Percentiles rank a stretch among this genome's conserved stretches.
These are phyloP conservation scores for Ammopiptanthus mongolicus DNA, from an alignment of 306 rosid genomes.

Conservation along the genomic window DNA sequence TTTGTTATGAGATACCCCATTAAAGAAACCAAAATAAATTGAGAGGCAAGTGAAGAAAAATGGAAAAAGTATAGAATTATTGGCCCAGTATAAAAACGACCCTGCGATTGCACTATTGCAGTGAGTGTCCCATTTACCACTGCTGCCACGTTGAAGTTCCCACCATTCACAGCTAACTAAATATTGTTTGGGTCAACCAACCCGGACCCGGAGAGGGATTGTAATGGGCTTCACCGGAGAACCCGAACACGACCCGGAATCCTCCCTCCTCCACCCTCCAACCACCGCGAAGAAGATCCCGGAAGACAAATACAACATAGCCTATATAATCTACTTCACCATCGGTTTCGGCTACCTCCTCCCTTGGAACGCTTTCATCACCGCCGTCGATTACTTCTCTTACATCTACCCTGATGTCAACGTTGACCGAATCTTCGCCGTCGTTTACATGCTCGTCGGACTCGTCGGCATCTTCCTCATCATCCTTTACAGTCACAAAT, in stretches of 20 bases:
- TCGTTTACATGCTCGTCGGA: conserved; percentile 53
- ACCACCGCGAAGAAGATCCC: conserved; percentile 27
- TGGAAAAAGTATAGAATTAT: no score
- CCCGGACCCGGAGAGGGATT: not conserved
- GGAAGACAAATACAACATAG: conserved; percentile 49
- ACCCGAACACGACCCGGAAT: conserved; percentile 8
- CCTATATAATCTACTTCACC: conserved; percentile 68
- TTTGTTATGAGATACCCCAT: no score
- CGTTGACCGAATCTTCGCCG: conserved; percentile 86
- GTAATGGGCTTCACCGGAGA: not conserved
- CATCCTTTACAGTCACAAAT: conserved; percentile 53
- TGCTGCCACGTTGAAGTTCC: no score
- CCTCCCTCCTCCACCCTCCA: conserved; percentile 31
- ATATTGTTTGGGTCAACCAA: not conserved
- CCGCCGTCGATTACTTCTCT: conserved; percentile 85
- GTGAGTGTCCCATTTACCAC: no score
- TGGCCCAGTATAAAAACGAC: no score
- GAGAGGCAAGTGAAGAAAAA: no score
- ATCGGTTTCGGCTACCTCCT: conserved; percentile 78
- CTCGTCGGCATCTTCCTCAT: conserved; percentile 51
- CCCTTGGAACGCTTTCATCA: conserved; percentile 94
- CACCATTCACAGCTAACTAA: no score
- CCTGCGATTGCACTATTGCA: no score
- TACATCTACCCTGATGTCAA: conserved; percentile 70
- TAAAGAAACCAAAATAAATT: no score